These are phyloP conservation scores for Fusarium multiceps DNA, from an alignment of 2,329 filamentous ascomycete genomes.

Conservation along the genomic window DNA sequence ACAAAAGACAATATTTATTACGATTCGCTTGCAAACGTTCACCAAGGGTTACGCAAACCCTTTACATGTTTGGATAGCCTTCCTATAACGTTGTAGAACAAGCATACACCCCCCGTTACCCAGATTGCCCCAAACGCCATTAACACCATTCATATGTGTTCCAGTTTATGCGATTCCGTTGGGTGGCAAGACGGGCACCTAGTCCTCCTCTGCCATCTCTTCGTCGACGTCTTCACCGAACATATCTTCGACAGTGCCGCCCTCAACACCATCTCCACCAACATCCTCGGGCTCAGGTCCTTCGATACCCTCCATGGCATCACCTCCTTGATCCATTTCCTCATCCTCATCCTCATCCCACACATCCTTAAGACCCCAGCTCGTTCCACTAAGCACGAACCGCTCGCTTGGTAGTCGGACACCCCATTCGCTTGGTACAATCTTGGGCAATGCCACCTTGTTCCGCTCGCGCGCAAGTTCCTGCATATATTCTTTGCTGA, in stretches of 20 bases:
- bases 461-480: conserved; percentile 80
- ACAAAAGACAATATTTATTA: not conserved
- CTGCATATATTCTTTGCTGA: conserved; percentile 79
- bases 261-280: conserved; percentile 61
- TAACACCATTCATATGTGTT: conserved; percentile 29
- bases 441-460: conserved; percentile 71
- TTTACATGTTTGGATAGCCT: not conserved
- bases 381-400: conserved; percentile 73
- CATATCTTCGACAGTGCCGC: conserved; percentile 65
- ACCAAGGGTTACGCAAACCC: not conserved
- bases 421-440: conserved; percentile 74
- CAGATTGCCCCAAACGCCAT: conserved; percentile 27
- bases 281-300: conserved; percentile 56
- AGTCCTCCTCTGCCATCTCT: conserved; percentile 63
- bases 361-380: conserved; percentile 71
- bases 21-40: not conserved
- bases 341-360: conserved; percentile 61
- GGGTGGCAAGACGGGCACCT: conserved; percentile 18
- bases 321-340: conserved; percentile 55
- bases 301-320: conserved; percentile 63
- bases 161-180: conserved; percentile 5
- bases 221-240: conserved; percentile 66
- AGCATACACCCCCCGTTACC: conserved; percentile 14
- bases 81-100: not conserved
- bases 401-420: conserved; percentile 74